Conservation (phyloP, 805 yeast species). For the Saccharomycopsis synnaedendra region DNA sequence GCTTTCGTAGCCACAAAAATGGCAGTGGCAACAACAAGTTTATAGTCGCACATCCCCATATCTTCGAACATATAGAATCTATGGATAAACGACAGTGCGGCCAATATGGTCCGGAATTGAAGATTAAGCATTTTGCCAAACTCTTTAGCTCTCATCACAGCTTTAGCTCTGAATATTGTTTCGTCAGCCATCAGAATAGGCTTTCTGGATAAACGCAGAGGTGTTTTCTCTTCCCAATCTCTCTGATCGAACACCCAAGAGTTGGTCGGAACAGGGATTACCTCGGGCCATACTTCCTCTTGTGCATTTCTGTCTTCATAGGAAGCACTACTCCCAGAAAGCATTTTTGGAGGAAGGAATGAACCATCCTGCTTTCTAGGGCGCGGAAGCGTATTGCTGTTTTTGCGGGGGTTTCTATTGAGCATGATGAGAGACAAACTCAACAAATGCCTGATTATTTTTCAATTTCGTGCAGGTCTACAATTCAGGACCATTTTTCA, state of each 20-base stretch:
- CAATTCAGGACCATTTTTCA: no score
- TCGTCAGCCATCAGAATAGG: constrained; percentile 6
- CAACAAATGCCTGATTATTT: no score
- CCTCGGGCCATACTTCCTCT: constrained; percentile 15
- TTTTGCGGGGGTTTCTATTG: no score
- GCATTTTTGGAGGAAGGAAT: not conserved
- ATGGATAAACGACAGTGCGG: constrained; percentile 9
- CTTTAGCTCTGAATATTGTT: constrained; percentile 7
- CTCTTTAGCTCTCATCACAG: constrained; percentile 4
- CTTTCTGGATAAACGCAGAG: constrained; percentile 2
- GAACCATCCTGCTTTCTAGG: no score
- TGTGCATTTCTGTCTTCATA: not conserved
- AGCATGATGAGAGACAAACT: no score
- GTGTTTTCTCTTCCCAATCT: constrained; percentile 12
- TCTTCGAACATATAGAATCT: constrained; percentile 15
- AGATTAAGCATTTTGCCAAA: constrained; percentile 8
- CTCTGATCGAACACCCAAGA: constrained; percentile 11
- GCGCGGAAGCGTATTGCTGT: no score
- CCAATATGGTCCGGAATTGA: constrained; percentile 8
- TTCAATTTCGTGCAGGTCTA: no score
- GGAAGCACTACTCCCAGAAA: not conserved
- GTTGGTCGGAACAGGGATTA: constrained; percentile 13
- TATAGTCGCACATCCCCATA: constrained; percentile 10
- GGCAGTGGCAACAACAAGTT: constrained; percentile 12
- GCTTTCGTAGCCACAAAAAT: constrained; percentile 16